Evolutionary conservation across 148 eudicot species (phyloP), one percentile per base, ranked within the genome.

Genomic region (Nepenthes mirabilis): DNA sequence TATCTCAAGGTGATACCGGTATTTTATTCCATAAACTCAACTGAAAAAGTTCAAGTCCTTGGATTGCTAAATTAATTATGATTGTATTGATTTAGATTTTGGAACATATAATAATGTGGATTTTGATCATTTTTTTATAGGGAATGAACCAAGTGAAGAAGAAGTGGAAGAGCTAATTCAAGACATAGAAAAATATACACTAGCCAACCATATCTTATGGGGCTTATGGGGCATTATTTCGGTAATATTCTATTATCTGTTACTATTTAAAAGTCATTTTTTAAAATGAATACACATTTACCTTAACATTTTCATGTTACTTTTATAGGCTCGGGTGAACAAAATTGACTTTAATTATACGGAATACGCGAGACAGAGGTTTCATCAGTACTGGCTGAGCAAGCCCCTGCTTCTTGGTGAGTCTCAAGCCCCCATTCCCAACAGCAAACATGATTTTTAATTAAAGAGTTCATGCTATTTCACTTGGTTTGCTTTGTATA

Each of bases 151-250:
- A 7, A 69, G 69, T 76, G 90, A 80, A 35, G 54, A 56, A 62
- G 85, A 81, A 78, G 79, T 87, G 43, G 75, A 80, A 47, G 74
- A 68, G 64, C 77, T 93, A 6, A 60, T 71, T 52, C 72, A 77
- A 11, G 83, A 82, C 72, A 79, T 72, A 37, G 96, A 86, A 70
- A 85, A 79, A 63, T 88, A 82, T 77, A 73, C 85, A 23, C 88
- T 88, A 14, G 87, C 98, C 66, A 88, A 80, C 68, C 96, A 93
- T 78, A 68, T 93, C 13, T 88, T 93, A 53, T 93, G 96, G 98
- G 98, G 96, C 55, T 62, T 93, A 36, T 93, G 98, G 98, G 98
- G 98, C 56, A 56, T 86, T 13, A 83, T 93, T 61, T 88, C 96
- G 68, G 98, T 93, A 83, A n/a, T 32, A 52, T 52, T 23, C 11